Conservation (phyloP, 208 protist genomes). For the Trypanosoma grayi region DNA sequence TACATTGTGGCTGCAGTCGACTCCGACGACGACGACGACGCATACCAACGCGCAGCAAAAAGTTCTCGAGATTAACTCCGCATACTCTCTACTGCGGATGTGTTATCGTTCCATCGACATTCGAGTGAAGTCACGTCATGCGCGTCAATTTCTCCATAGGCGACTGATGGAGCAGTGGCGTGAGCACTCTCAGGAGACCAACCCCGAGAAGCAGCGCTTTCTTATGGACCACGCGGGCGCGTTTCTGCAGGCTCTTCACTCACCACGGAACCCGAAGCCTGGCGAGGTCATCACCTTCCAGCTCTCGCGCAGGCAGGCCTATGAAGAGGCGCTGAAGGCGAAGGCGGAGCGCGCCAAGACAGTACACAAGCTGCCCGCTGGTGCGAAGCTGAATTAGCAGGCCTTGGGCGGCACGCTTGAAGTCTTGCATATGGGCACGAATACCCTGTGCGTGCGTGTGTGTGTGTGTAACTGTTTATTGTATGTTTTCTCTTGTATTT, state of each 20-base stretch:
- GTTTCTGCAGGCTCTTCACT: conserved; percentile 86
- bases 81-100: conserved; percentile 84
- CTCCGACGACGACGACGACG: conserved; percentile 7
- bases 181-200: conserved; percentile 59
- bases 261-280: conserved; percentile 67
- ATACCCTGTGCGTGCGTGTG: neutral
- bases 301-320: conserved; percentile 69
- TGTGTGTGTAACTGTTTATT: neutral
- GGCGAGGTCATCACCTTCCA: conserved; percentile 66
- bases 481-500: neutral
- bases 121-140: conserved; percentile 81
- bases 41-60: conserved; percentile 79
- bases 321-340: conserved; percentile 59
- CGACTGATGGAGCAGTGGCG: conserved; percentile 79
- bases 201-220: conserved; percentile 84
- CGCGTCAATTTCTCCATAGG: conserved; percentile 80
- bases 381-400: conserved; percentile 35
- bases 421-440: too few relatives aligned
- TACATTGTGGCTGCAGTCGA: neutral
- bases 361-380: conserved; percentile 31
- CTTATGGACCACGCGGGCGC: conserved; percentile 87
- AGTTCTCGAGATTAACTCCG: conserved; percentile 76
- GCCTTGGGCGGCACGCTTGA: neutral
- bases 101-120: conserved; percentile 92
- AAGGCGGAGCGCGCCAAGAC: conserved; percentile 48